Evolutionary conservation across 352 stramenopile genomes (phyloP), one percentile per base, ranked within the genome.

Genomic region (Phytophthora quininea): DNA sequence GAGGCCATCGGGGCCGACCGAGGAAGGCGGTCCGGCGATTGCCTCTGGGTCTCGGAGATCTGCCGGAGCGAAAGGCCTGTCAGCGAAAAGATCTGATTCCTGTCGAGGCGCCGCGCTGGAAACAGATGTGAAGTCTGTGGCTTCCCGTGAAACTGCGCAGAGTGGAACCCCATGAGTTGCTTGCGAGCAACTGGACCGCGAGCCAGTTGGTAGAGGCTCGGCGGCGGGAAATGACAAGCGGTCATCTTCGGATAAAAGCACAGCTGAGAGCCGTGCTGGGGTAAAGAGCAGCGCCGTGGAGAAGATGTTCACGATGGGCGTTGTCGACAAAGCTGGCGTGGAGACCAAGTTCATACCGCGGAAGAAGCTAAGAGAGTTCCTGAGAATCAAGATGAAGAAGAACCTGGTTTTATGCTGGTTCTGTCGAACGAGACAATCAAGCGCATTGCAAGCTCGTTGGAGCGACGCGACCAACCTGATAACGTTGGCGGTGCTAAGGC

Each of bases 351-450:
- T 29, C 43, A 49, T 49, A n/a, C 24, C 43, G 9, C 43, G 8
- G 43, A 62, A 62, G 55, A 54, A 46, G n/a, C 14, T 54, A 14
- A 7, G 42, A 1, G 45, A 62, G 42, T 62, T 62, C 30, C 38
- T 62, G 10, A 29, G 55, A 45, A 37, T 53, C 29, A 47, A 47
- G 33, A 49, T 43, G 11, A 32, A 4, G 27, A 35, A 5, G 38
- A 62, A 7, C 55, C 43, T 10, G 55, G 54, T 19, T 62, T 62
- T 37, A 61, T 62, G 42, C 14, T 62, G 38, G 43, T 52, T 40
- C 33, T 62, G 27, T 33, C 55, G 42, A 54, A 45, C 29, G 42
- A 62, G 19, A 62, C 42, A 3, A 62, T 53, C 24, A 53, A 37
- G 27, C 4, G 38, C 5, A 33, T 53, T 24, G 43, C 40, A 9